Conservation (phyloP, 2,329 filamentous ascomycete genomes). For the Lecanosticta acicola region DNA sequence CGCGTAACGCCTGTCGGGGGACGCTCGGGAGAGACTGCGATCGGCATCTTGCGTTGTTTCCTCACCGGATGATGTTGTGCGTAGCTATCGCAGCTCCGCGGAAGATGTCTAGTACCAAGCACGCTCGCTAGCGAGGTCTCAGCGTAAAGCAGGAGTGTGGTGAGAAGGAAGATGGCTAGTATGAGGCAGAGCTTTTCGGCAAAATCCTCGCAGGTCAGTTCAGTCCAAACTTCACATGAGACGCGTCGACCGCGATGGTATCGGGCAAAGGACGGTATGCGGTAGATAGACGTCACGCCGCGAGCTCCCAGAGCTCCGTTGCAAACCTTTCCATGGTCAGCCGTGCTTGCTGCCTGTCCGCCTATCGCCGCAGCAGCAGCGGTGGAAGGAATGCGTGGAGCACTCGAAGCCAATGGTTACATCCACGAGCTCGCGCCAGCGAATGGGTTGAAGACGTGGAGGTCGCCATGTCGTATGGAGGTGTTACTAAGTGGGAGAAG, state of each 20-base stretch:
- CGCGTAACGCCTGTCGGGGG: constrained; percentile 54
- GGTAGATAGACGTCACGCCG: constrained; percentile 15
- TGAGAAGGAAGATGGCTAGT: neutral
- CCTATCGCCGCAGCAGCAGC: constrained; percentile 7
- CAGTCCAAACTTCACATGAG: neutral
- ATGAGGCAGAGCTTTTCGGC: neutral
- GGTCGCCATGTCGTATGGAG: neutral
- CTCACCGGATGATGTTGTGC: too few species aligned
- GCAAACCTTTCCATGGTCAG: constrained; percentile 9
- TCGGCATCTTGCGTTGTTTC: constrained; percentile 33
- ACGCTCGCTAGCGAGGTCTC: too few species aligned
- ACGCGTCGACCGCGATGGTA: constrained; percentile 2
- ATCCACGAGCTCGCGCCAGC: neutral
- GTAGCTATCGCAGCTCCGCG: too few species aligned
- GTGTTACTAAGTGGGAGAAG: neutral
- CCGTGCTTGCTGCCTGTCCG: constrained; percentile 7
- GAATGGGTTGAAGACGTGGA: neutral
- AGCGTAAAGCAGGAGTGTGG: too few species aligned
- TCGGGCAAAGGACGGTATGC: neutral
- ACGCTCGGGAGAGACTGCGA: constrained; percentile 35
- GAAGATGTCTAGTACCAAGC: too few species aligned
- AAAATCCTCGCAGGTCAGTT: neutral
- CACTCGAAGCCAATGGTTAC: neutral
- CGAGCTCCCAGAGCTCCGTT: constrained; percentile 8
- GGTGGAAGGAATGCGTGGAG: neutral